Evolutionary conservation across 148 eudicot species (phyloP), one percentile per base, ranked within the genome.

Genomic region (Rhododendron williamsianum): DNA sequence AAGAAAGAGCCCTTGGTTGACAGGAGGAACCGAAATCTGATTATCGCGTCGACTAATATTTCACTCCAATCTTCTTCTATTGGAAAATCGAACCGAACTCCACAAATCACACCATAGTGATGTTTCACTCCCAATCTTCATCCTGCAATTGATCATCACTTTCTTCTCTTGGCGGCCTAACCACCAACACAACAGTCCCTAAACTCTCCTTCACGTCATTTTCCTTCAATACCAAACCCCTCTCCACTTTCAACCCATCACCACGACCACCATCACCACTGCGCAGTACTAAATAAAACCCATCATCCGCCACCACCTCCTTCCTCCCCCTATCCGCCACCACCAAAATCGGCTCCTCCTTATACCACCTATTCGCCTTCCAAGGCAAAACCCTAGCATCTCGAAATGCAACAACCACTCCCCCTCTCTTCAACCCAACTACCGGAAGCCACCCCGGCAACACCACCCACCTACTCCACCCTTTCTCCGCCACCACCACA

Each of bases 381-480:
- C 99, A 96, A 0, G 99, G 99, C 87, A 96, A 89, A 35, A 84
- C 95, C 84, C 81, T 87, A 0, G 95, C 97, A 77, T 91, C 88
- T 0, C 87, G 48, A 81, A 93, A 96, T 15, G 84, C 82, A 83
- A 96, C 96, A 35, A 83, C 99, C 76, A 96, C 93, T 23, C 98
- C 99, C 0, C 95, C 97, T 1, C 83, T 84, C 49, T 85, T 92
- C 84, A 96, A 72, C 54, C 87, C 93, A 13, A 86, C 91, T 13
- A 95, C 80, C 0, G 99, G 99, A 13, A 46, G 78, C 99, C 99
- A 96, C 76, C 91, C 94, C 0, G 99, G 99, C 74, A 96, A 79
- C 86, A 94, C 99, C 88, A 96, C 94, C 99, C 99, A 96, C 83
- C 87, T 84, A 56, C 85, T 89, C 99, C 99, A 96, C 49, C 81